Evolutionary conservation across 1,139 yeast genomes (phyloP).

Genomic region (Protomyces inouyei): DNA sequence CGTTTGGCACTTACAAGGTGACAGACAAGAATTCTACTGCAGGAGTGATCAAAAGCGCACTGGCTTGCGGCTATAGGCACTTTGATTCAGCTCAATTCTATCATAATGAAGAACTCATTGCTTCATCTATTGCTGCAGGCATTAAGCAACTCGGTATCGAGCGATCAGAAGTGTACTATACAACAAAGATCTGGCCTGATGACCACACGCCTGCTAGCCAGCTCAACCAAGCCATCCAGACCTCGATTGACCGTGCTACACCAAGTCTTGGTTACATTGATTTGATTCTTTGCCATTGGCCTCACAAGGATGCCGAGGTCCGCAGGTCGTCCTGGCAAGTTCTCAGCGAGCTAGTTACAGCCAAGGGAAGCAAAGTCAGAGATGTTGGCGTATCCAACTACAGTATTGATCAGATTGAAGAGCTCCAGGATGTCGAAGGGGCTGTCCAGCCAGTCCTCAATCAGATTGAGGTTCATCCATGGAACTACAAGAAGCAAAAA

Average conservation of each 20-base stretch:
- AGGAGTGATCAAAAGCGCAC: not conserved
- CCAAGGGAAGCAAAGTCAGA: slow-evolving; percentile 38
- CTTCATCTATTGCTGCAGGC: slow-evolving; percentile 51
- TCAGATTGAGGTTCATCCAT: slow-evolving; percentile 54
- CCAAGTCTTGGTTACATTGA: slow-evolving; percentile 50
- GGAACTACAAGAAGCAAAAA: slow-evolving; percentile 45
- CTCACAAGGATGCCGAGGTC: slow-evolving; percentile 36
- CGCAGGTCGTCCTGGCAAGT: slow-evolving; percentile 46
- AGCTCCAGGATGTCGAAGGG: slow-evolving; percentile 40
- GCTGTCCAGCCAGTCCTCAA: slow-evolving; percentile 48
- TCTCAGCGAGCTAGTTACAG: slow-evolving; percentile 43
- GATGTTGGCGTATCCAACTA: slow-evolving; percentile 47
- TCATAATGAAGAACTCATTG: slow-evolving; percentile 52
- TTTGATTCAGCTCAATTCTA: slow-evolving; percentile 53
- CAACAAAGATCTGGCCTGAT: slow-evolving; percentile 51
- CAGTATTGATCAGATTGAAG: slow-evolving; percentile 44
- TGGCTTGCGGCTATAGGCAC: slow-evolving; percentile 33
- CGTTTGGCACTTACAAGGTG: not conserved
- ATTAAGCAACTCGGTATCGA: slow-evolving; percentile 46
- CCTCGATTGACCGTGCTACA: slow-evolving; percentile 50
- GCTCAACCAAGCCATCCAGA: slow-evolving; percentile 50
- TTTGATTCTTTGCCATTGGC: slow-evolving; percentile 43
- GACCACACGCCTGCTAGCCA: slow-evolving; percentile 25
- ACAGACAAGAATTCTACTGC: not conserved
- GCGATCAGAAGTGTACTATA: slow-evolving; percentile 62